phyloP scores from a whole-genome alignment of 2,329 filamentous ascomycete genomes.

The Colletotrichum chrysophilum region DNA sequence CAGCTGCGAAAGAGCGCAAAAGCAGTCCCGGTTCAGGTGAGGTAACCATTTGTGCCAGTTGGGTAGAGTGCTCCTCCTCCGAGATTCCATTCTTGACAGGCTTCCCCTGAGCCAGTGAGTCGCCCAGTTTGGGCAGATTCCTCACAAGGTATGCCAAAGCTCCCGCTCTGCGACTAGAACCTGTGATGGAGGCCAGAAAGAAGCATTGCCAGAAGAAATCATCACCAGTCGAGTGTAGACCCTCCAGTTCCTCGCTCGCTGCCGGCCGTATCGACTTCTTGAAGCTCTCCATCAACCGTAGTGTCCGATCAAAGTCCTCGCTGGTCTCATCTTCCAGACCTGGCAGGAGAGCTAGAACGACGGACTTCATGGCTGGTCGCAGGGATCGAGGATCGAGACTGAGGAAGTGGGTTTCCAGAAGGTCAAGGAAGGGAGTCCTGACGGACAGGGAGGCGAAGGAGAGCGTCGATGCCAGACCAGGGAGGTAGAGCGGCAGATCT shows the following conservation, averaged over 20 bases:
- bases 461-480: slow-evolving; percentile 85
- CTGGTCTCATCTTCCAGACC: slow-evolving; percentile 95
- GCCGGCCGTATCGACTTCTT: slow-evolving; percentile 69
- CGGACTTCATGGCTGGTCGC: slow-evolving; percentile 86
- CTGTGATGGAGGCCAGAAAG: slow-evolving; percentile 91
- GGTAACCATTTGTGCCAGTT: slow-evolving; percentile 71
- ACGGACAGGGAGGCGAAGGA: slow-evolving; percentile 95
- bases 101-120: slow-evolving; percentile 33
- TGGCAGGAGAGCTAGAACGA: slow-evolving; percentile 87
- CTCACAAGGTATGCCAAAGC: slow-evolving; percentile 86
- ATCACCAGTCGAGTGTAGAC: slow-evolving; percentile 66
- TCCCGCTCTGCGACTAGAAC: slow-evolving; percentile 81
- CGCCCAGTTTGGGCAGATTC: slow-evolving; percentile 75
- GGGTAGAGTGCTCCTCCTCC: slow-evolving; percentile 53
- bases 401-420: slow-evolving; percentile 83
- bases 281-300: slow-evolving; percentile 79
- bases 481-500: slow-evolving; percentile 87
- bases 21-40: slow-evolving; percentile 91
- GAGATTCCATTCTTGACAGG: slow-evolving; percentile 30
- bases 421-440: slow-evolving; percentile 80
- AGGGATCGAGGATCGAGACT: slow-evolving; percentile 73
- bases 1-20: slow-evolving; percentile 89
- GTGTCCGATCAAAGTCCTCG: slow-evolving; percentile 91
- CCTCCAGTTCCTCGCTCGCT: slow-evolving; percentile 54
- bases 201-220: slow-evolving; percentile 99